A percentile compares a stretch with the other conserved stretches of the same genome.
Evolutionary conservation across 2,329 filamentous ascomycete species (phyloP).

Genomic region (Colletotrichum plurivorum): DNA sequence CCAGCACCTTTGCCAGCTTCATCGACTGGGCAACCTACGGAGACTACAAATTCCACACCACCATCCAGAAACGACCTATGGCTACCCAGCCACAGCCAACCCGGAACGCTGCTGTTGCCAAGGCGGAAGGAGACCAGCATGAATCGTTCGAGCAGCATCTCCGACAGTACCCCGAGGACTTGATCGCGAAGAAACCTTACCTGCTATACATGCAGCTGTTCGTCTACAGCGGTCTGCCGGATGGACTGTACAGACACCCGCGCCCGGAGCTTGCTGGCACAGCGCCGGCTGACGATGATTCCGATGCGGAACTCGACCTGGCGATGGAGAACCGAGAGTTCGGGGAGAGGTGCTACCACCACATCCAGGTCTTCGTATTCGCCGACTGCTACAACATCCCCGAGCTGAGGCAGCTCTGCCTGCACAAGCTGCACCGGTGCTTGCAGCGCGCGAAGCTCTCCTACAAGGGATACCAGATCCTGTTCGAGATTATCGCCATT

Average conservation of each 20-base stretch:
- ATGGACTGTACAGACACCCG: neutral
- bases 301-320: neutral
- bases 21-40: neutral
- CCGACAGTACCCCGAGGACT: neutral
- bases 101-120: neutral
- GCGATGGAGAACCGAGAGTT: neutral
- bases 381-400: constrained; percentile 14
- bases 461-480: neutral
- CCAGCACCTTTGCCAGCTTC: constrained; percentile 10
- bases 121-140: neutral
- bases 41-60: constrained; percentile 9
- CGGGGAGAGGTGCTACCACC: neutral
- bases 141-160: neutral
- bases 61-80: too few species aligned
- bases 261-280: too few species aligned
- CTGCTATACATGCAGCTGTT: constrained; percentile 5
- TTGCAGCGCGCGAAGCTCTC: neutral
- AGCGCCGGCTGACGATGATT: neutral
- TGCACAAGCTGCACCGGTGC: neutral
- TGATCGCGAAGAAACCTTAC: neutral
- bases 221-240: neutral
- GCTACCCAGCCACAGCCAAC: neutral
- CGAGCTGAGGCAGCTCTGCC: neutral
- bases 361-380: constrained; percentile 18
- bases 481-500: neutral